A percentile compares a stretch with the other conserved stretches of the same genome.
Evolutionary conservation across 495 filamentous ascomycete genomes (phyloP).

Genomic region (Aspergillus carlsbadensis): DNA sequence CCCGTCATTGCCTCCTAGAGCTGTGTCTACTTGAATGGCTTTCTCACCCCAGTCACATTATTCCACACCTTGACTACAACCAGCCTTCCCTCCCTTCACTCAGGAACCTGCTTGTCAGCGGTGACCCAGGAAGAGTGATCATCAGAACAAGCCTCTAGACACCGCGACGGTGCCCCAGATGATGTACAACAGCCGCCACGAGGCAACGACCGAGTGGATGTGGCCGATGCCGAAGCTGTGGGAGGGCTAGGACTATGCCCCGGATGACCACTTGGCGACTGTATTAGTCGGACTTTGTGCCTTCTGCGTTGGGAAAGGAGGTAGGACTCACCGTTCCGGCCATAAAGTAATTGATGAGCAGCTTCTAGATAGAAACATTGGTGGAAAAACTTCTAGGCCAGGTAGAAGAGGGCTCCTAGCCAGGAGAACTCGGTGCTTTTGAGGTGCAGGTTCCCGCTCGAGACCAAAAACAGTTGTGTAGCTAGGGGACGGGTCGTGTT

Average conservation of each 20-base stretch:
- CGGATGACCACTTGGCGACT: slow-evolving; percentile 48
- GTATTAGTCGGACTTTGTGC: not conserved
- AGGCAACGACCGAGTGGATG: slow-evolving; percentile 38
- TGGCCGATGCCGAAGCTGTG: slow-evolving; percentile 54
- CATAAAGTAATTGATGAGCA: slow-evolving; percentile 46
- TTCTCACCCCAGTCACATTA: slow-evolving; percentile 46
- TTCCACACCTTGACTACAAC: slow-evolving; percentile 44
- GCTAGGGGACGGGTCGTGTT: slow-evolving; percentile 54
- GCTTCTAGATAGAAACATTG: slow-evolving; percentile 53
- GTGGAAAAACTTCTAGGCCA: slow-evolving; percentile 52
- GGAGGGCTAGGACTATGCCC: slow-evolving; percentile 28
- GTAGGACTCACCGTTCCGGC: not conserved
- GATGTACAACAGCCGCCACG: slow-evolving; percentile 52
- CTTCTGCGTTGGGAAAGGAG: not conserved
- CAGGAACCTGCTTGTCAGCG: slow-evolving; percentile 46
- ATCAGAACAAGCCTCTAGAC: slow-evolving; percentile 35
- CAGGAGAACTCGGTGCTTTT: slow-evolving; percentile 49
- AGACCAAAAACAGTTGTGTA: slow-evolving; percentile 61
- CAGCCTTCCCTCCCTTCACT: slow-evolving; percentile 38
- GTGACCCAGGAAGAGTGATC: slow-evolving; percentile 43
- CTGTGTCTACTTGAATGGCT: slow-evolving; percentile 49
- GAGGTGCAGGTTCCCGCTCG: slow-evolving; percentile 41
- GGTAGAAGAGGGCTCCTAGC: slow-evolving; percentile 48
- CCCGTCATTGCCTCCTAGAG: slow-evolving; percentile 45
- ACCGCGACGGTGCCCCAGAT: slow-evolving; percentile 43